A percentile compares a stretch with the other conserved stretches of the same genome.
Conservation (phyloP, 2,329 filamentous ascomycete genomes). For the Alternaria metachromatica region DNA sequence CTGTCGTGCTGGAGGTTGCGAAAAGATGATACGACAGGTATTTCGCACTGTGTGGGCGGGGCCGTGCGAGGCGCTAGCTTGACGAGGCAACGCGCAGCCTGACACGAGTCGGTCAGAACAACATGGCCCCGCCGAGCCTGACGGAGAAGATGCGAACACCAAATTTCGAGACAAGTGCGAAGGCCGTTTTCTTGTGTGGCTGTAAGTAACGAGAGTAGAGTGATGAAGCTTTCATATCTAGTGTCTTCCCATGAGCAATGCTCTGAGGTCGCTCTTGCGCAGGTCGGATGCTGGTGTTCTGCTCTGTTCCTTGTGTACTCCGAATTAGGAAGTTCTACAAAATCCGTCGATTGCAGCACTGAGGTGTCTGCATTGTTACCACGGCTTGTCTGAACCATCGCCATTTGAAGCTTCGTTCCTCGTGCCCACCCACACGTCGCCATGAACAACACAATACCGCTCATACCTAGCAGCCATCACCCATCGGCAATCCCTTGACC, state of each 20-base stretch:
- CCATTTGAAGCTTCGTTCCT: neutral
- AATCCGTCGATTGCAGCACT: neutral
- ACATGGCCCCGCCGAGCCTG: constrained; percentile 9
- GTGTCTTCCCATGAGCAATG: too few species aligned
- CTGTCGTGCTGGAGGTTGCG: constrained; percentile 25
- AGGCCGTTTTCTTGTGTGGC: neutral
- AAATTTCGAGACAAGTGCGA: neutral
- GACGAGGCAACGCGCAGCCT: neutral
- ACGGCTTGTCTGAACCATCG: neutral
- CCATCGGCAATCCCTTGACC: constrained; percentile 36
- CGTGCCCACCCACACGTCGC: neutral
- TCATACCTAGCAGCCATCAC: constrained; percentile 1
- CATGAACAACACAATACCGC: neutral
- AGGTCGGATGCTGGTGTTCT: neutral
- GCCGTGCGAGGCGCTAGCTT: constrained; percentile 1
- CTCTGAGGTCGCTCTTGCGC: neutral
- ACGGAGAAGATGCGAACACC: neutral
- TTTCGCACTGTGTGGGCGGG: constrained; percentile 33
- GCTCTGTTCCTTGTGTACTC: neutral
- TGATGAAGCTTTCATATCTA: rapidly evolving
- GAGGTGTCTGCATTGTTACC: neutral
- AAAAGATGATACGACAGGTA: constrained; percentile 26
- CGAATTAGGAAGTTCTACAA: neutral
- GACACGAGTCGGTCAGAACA: neutral
- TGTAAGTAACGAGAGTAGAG: neutral